A percentile compares a stretch with the other conserved stretches of the same genome.
phyloP scores from a whole-genome alignment of 2,329 filamentous ascomycete genomes.

The Arthrocladium fulminans region DNA sequence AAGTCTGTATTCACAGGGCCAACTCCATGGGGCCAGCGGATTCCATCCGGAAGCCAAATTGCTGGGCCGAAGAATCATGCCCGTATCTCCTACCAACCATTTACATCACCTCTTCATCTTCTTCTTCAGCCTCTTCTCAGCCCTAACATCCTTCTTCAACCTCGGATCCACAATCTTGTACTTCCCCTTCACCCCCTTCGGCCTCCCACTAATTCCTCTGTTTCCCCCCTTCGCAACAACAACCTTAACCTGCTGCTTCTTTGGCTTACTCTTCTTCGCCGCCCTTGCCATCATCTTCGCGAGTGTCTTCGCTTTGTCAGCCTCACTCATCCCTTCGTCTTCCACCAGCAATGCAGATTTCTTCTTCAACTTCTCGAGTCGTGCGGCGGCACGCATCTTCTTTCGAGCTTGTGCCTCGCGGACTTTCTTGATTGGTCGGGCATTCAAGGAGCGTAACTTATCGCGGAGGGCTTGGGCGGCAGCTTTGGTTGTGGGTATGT shows the following conservation, averaged over 20 bases:
- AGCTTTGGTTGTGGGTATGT: conserved; percentile 85
- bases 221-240: conserved; percentile 82
- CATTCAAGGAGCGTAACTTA: conserved; percentile 85
- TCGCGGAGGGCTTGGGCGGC: conserved; percentile 89
- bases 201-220: conserved; percentile 74
- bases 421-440: conserved; percentile 97
- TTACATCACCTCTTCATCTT: conserved; percentile 47
- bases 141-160: conserved; percentile 92
- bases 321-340: conserved; percentile 88
- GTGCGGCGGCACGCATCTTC: conserved; percentile 89
- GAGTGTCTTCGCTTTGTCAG: conserved; percentile 86
- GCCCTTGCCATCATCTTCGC: conserved; percentile 72
- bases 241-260: conserved; percentile 70
- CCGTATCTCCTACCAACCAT: too few relatives aligned
- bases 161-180: conserved; percentile 96
- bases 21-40: too few relatives aligned
- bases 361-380: conserved; percentile 89
- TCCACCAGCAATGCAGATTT: conserved; percentile 85
- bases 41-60: too few relatives aligned
- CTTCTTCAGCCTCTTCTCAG: conserved; percentile 71
- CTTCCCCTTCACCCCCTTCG: conserved; percentile 84
- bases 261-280: conserved; percentile 63
- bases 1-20: too few relatives aligned
- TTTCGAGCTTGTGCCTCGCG: conserved; percentile 92
- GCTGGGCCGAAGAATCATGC: too few relatives aligned